Evolutionary conservation across 441 rosid species (phyloP).

Genomic region (Populus hybrid): DNA sequence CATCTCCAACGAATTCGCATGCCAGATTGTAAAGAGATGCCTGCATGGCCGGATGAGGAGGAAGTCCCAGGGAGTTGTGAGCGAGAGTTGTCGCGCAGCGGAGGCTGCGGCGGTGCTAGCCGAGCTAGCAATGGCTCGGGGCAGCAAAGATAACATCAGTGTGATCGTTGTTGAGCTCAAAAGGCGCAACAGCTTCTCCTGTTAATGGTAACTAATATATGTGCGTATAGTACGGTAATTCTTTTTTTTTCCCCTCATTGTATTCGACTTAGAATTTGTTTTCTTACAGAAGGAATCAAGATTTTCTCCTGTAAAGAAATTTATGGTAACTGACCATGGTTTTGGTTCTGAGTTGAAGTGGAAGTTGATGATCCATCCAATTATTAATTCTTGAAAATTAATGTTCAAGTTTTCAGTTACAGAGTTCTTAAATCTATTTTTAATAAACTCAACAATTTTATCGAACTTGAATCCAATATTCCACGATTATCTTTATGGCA

Average conservation of each 20-base stretch:
- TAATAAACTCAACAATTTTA: too few relatives aligned
- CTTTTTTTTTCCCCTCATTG: neutral
- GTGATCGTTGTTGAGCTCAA: slow-evolving; percentile 52
- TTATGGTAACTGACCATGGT: neutral
- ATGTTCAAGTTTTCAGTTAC: too few relatives aligned
- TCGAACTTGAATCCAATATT: too few relatives aligned
- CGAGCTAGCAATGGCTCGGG: slow-evolving; percentile 56
- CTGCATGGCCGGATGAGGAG: slow-evolving; percentile 14
- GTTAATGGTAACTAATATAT: too few relatives aligned
- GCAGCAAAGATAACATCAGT: slow-evolving; percentile 62
- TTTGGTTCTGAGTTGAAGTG: too few relatives aligned
- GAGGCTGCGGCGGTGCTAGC: slow-evolving; percentile 52
- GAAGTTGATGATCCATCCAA: neutral
- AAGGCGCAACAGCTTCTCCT: neutral
- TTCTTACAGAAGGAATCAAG: too few relatives aligned
- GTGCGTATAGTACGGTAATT: neutral
- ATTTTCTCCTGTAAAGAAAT: neutral
- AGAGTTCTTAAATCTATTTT: too few relatives aligned
- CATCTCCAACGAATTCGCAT: slow-evolving; percentile 21
- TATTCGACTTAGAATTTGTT: neutral
- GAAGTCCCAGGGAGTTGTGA: slow-evolving; percentile 5
- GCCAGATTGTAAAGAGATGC: slow-evolving; percentile 16
- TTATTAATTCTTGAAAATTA: neutral
- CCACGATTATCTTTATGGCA: too few relatives aligned
- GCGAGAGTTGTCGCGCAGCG: slow-evolving; percentile 25